These are phyloP conservation scores for Penicillium longicatenatum DNA, from an alignment of 495 filamentous ascomycete species.

Conservation along the genomic window DNA sequence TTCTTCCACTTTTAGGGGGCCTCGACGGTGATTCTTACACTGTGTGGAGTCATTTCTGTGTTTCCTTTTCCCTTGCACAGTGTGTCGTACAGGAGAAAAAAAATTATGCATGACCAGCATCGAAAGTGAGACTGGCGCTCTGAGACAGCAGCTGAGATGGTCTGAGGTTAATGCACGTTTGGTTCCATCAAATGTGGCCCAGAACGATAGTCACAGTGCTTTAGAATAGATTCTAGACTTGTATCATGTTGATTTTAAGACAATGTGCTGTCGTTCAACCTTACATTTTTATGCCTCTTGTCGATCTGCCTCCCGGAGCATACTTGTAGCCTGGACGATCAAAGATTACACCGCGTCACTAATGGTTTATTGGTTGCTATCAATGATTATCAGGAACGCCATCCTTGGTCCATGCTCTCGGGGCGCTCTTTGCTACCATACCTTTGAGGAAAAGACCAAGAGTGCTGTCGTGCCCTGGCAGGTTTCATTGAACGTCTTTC, in stretches of 20 bases:
- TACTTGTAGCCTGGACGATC: neutral
- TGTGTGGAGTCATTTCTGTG: slow-evolving; percentile 6
- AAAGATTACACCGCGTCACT: neutral
- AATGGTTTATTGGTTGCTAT: too few relatives aligned
- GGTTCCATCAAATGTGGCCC: slow-evolving; percentile 6
- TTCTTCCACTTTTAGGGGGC: neutral
- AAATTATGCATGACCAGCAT: neutral
- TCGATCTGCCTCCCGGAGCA: neutral
- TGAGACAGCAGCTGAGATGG: slow-evolving; percentile 4
- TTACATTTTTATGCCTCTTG: neutral
- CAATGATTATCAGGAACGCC: too few relatives aligned
- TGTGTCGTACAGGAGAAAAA: neutral
- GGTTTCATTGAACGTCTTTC: too few relatives aligned
- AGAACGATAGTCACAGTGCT: neutral
- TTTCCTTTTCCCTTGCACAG: slow-evolving; percentile 20
- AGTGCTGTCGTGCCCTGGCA: too few relatives aligned
- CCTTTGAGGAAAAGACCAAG: too few relatives aligned
- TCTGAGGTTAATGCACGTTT: neutral
- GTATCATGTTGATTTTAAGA: neutral
- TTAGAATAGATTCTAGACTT: neutral
- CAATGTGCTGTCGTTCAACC: neutral
- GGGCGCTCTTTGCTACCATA: too few relatives aligned
- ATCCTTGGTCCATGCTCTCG: too few relatives aligned
- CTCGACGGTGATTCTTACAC: slow-evolving; percentile 6
- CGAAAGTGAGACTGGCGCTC: neutral